Evolutionary conservation across 1,284 basidiomycete species (phyloP).

Genomic region (Pascua guehoae): DNA sequence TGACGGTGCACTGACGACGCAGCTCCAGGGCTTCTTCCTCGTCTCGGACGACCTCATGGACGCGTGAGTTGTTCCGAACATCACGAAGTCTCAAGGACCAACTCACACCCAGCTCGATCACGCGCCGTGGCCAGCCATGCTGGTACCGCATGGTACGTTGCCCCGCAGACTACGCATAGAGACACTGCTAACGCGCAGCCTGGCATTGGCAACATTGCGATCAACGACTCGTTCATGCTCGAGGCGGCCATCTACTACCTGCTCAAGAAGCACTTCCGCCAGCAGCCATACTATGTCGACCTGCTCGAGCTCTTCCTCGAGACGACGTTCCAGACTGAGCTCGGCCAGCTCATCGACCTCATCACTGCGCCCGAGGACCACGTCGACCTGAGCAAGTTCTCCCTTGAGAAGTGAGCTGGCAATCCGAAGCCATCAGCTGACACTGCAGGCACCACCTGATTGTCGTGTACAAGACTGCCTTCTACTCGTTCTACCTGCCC

Average conservation of each 20-base stretch:
- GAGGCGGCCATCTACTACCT: conserved; percentile 90
- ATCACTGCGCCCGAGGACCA: conserved; percentile 89
- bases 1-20: conserved; percentile 6
- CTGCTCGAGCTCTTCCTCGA: conserved; percentile 89
- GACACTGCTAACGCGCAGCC: conserved; percentile 40
- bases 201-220: conserved; percentile 77
- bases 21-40: conserved; percentile 98
- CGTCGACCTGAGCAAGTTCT: conserved; percentile 85
- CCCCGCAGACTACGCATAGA: conserved; percentile 11
- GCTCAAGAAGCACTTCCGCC: conserved; percentile 82
- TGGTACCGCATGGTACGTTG: conserved; percentile 70
- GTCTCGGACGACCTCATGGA: conserved; percentile 99
- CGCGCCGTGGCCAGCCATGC: conserved; percentile 95
- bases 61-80: conserved; percentile 22
- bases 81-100: not conserved
- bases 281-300: conserved; percentile 78
- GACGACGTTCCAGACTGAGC: conserved; percentile 89
- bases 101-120: conserved; percentile 58
- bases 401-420: conserved; percentile 58
- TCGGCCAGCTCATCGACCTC: conserved; percentile 92
- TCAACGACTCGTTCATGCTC: conserved; percentile 98
- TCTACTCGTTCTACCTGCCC: conserved; percentile 98
- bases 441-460: conserved; percentile 67
- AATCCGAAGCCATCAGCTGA: conserved; percentile 39
- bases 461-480: conserved; percentile 96